Percentiles rank a stretch among this genome's conserved stretches.
Conservation (phyloP, 306 rosid genomes). For the Urtica urens region DNA sequence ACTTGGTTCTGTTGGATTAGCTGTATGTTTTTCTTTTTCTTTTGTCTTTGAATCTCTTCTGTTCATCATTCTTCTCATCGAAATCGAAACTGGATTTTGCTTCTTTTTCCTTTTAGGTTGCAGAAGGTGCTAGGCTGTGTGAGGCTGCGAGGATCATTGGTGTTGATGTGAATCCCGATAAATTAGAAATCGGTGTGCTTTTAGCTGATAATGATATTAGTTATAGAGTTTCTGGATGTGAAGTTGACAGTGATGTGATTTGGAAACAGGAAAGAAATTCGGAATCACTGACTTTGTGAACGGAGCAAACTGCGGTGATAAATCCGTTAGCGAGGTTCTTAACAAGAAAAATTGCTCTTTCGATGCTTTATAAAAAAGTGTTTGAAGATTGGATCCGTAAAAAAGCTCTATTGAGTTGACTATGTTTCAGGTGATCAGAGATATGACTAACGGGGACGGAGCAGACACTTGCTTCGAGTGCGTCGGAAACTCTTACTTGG, state of each 20-base stretch:
- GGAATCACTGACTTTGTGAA: slow-evolving; percentile 64
- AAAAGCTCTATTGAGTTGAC: no score
- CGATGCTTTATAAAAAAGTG: background rate
- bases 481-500: slow-evolving; percentile 61
- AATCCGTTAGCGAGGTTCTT: slow-evolving; percentile 65
- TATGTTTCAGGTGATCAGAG: slow-evolving; percentile 33
- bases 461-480: slow-evolving; percentile 87
- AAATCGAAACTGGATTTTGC: slow-evolving; percentile 8
- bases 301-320: slow-evolving; percentile 31
- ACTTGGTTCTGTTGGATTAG: slow-evolving; percentile 73
- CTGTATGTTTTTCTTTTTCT: slow-evolving; percentile 31
- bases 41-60: background rate
- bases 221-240: background rate
- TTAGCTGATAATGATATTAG: background rate
- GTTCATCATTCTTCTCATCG: no score
- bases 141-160: slow-evolving; percentile 78
- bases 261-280: slow-evolving; percentile 62
- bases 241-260: no score
- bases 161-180: slow-evolving; percentile 56
- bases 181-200: slow-evolving; percentile 46
- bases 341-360: background rate
- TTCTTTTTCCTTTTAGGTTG: slow-evolving; percentile 46
- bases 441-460: slow-evolving; percentile 63
- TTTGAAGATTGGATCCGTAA: no score
- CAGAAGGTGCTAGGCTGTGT: slow-evolving; percentile 85